Conservation (phyloP, 2,329 filamentous ascomycete species). For the Fusarium nanum region DNA sequence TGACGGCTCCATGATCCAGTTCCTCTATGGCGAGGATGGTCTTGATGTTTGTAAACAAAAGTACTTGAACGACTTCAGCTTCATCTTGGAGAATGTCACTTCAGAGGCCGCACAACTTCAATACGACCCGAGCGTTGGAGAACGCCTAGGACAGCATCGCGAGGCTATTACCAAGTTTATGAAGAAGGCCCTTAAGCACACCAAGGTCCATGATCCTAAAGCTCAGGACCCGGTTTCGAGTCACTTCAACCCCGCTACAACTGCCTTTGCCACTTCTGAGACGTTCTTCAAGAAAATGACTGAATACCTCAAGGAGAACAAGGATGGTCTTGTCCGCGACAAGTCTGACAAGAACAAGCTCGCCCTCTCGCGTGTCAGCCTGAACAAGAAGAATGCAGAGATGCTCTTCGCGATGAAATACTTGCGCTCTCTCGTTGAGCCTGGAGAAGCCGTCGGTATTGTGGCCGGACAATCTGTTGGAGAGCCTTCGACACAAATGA, state of each 20-base stretch:
- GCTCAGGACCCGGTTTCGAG: conserved; percentile 81
- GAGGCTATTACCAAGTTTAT: conserved; percentile 78
- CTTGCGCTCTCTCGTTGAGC: conserved; percentile 89
- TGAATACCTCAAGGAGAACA: conserved; percentile 83
- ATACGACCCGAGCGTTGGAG: conserved; percentile 65
- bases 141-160: conserved; percentile 62
- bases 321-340: conserved; percentile 65
- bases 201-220: conserved; percentile 65
- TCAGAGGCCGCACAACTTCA: conserved; percentile 83
- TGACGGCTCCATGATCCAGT: conserved; percentile 93
- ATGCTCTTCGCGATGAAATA: conserved; percentile 92
- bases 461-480: conserved; percentile 96
- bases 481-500: conserved; percentile 99
- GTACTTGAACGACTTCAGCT: conserved; percentile 89
- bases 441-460: conserved; percentile 95
- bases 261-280: conserved; percentile 90
- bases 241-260: conserved; percentile 78
- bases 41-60: conserved; percentile 94
- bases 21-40: conserved; percentile 96
- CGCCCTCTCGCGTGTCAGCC: conserved; percentile 51
- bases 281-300: conserved; percentile 79
- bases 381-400: conserved; percentile 80
- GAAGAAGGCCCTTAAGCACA: conserved; percentile 83
- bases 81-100: conserved; percentile 85
- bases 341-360: conserved; percentile 54